These are phyloP conservation scores for Solanum tarijense DNA, from an alignment of 257 asterid species.

Conservation along the genomic window DNA sequence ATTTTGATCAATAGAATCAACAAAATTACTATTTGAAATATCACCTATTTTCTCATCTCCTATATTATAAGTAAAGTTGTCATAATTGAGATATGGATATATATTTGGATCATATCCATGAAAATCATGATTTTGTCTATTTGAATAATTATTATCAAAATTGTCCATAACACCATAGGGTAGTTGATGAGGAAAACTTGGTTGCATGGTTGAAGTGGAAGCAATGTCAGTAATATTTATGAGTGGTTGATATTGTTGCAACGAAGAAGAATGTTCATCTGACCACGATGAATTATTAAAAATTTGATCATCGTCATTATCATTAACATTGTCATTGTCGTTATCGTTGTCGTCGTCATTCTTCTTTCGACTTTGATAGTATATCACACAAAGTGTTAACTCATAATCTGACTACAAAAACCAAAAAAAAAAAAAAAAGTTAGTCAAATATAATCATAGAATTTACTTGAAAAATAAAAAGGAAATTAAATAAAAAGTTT, in stretches of 20 bases:
- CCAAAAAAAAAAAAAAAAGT: not conserved
- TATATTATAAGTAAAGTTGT: not conserved
- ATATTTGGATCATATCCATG: not conserved
- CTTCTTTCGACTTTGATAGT: not conserved
- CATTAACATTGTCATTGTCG: not conserved
- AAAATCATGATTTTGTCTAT: not conserved
- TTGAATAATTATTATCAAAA: not conserved
- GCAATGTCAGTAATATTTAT: not conserved
- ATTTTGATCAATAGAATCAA: not conserved
- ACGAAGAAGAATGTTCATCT: not conserved
- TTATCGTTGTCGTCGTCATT: not conserved
- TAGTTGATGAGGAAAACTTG: not conserved
- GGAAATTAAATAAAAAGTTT: not conserved
- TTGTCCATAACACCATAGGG: not conserved
- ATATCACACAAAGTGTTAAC: not conserved
- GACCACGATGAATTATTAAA: not conserved
- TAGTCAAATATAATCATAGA: not conserved
- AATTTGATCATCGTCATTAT: not conserved
- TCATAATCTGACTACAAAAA: not conserved
- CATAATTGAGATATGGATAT: not conserved
- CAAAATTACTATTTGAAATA: not conserved
- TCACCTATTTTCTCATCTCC: not conserved
- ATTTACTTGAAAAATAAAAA: not conserved
- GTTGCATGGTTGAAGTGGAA: not conserved
- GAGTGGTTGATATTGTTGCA: not conserved